Evolutionary conservation across 2,329 filamentous ascomycete genomes (phyloP).

Genomic region (Fonsecaea monophora): DNA sequence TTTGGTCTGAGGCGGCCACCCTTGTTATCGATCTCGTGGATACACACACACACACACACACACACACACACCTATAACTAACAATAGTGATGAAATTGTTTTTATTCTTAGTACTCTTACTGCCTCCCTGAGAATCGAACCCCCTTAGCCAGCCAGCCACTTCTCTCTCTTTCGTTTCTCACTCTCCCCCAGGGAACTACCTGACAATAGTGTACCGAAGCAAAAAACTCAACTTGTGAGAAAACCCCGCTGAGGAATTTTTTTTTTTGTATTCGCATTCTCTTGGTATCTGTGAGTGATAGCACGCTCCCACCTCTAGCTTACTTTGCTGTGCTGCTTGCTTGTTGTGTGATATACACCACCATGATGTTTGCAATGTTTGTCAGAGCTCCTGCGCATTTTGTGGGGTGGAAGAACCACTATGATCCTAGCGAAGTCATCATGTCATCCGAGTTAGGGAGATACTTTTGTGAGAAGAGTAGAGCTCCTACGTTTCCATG

Average conservation of each 20-base stretch:
- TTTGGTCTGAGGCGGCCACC: not conserved
- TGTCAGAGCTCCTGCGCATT: not conserved
- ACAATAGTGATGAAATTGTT: not conserved
- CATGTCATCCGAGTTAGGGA: not conserved
- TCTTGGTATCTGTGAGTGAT: not conserved
- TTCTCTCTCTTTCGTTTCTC: too few species aligned
- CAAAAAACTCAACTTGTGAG: constrained; percentile 6
- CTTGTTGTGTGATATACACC: too few species aligned
- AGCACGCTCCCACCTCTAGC: not conserved
- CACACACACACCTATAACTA: not conserved
- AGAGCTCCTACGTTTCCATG: constrained; percentile 2
- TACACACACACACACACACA: too few species aligned
- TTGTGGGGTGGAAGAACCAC: not conserved
- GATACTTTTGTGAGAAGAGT: not conserved
- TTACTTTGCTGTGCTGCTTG: not conserved
- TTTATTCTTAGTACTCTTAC: not conserved
- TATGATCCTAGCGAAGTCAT: not conserved
- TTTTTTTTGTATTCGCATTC: not conserved
- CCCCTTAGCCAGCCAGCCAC: not conserved
- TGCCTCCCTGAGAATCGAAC: not conserved
- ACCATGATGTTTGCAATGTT: not conserved
- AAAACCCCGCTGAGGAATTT: constrained; percentile 5
- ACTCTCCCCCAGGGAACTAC: too few species aligned
- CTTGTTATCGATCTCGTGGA: not conserved
- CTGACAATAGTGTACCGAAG: not conserved